A percentile compares a stretch with the other conserved stretches of the same genome.
Conservation (phyloP, 2,329 filamentous ascomycete genomes). For the Verticillium klebahnii region DNA sequence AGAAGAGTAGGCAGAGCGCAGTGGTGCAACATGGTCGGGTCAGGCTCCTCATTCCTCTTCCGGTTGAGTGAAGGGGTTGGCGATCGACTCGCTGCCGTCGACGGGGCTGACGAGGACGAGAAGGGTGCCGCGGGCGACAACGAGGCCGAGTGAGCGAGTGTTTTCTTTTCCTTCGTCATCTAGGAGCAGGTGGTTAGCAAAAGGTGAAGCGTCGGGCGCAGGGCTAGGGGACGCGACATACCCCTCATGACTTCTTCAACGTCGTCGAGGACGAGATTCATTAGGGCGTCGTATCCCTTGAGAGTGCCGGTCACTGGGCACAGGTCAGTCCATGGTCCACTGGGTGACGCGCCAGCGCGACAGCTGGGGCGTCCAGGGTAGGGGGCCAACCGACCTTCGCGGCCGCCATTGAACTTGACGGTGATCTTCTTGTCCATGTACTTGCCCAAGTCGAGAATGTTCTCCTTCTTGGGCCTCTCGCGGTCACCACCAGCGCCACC, state of each 20-base stretch:
- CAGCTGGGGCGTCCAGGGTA: not conserved
- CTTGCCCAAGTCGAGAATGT: slow-evolving; percentile 90
- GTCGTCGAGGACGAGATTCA: slow-evolving; percentile 96
- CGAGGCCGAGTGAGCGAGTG: slow-evolving; percentile 74
- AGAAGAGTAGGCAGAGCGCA: not conserved
- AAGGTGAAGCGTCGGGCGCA: not conserved
- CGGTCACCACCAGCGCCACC: slow-evolving; percentile 28
- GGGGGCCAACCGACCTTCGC: slow-evolving; percentile 62
- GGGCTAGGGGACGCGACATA: slow-evolving; percentile 30
- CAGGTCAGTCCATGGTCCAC: not conserved
- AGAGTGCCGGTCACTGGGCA: slow-evolving; percentile 73
- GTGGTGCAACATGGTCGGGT: not conserved
- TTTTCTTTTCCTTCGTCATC: slow-evolving; percentile 91
- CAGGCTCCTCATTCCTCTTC: slow-evolving; percentile 57
- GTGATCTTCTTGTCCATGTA: slow-evolving; percentile 96
- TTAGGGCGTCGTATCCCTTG: slow-evolving; percentile 94
- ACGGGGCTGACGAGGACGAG: slow-evolving; percentile 89
- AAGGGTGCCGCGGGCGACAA: slow-evolving; percentile 87
- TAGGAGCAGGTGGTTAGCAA: slow-evolving; percentile 29
- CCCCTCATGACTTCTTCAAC: slow-evolving; percentile 87
- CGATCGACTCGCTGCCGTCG: slow-evolving; percentile 92
- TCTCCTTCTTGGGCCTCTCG: slow-evolving; percentile 94
- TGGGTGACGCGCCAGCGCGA: not conserved
- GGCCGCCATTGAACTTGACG: slow-evolving; percentile 94
- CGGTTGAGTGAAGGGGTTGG: slow-evolving; percentile 81